Evolutionary conservation across 129 eudicot species (phyloP).

Genomic region (Lactuca sativa): DNA sequence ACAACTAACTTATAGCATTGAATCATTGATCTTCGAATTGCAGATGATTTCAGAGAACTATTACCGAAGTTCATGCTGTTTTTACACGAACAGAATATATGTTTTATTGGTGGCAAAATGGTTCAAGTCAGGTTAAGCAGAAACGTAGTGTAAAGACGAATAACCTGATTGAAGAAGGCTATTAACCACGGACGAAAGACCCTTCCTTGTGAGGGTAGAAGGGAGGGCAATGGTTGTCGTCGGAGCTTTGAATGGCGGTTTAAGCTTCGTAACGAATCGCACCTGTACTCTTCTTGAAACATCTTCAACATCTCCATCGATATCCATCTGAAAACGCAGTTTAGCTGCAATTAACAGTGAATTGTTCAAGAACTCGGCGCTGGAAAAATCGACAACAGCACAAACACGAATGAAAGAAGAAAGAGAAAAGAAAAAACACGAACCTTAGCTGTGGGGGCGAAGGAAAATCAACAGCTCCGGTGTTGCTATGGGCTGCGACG

Average conservation of each 20-base stretch:
- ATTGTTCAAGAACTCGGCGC: constrained; percentile 10
- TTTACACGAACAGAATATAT: no score
- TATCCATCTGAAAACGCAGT: constrained; percentile 37
- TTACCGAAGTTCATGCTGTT: no score
- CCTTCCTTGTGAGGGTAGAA: constrained; percentile 71
- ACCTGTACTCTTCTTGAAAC: constrained; percentile 62
- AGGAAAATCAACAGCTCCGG: no score
- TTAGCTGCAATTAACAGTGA: neutral
- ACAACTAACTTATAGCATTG: neutral
- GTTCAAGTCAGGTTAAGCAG: neutral
- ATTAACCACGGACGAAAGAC: constrained; percentile 78
- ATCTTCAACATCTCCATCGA: constrained; percentile 55
- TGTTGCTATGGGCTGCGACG: no score
- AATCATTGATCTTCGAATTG: neutral
- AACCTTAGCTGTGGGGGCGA: no score
- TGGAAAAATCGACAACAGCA: neutral
- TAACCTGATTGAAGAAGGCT: constrained; percentile 66
- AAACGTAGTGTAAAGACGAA: neutral
- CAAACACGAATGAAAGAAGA: neutral
- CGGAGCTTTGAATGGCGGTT: constrained; percentile 65
- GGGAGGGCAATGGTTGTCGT: constrained; percentile 62
- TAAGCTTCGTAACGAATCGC: constrained; percentile 70
- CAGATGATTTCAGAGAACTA: neutral
- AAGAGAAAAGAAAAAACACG: neutral
- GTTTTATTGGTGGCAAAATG: neutral